Percentiles rank a stretch among this genome's conserved stretches.
Conservation (phyloP, 2,329 filamentous ascomycete species). For the Cryphonectria parasitica region DNA sequence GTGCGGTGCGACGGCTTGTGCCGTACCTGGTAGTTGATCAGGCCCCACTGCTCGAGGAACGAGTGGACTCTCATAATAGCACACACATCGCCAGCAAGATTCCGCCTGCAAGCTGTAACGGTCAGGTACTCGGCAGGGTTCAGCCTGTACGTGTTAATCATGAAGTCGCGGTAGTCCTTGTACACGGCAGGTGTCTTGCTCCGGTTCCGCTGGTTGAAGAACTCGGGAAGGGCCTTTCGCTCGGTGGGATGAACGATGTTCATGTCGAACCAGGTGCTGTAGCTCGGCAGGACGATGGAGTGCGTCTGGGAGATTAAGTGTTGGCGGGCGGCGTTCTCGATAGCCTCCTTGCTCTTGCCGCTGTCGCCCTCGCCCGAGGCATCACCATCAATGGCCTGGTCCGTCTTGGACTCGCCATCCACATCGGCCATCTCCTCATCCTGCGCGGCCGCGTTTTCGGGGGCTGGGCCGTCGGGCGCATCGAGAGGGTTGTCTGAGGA, state of each 20-base stretch:
- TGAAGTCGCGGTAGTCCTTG: slow-evolving; percentile 99
- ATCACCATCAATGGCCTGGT: slow-evolving; percentile 49
- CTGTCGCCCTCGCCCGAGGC: slow-evolving; percentile 49
- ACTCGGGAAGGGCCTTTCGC: slow-evolving; percentile 92
- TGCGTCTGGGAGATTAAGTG: slow-evolving; percentile 94
- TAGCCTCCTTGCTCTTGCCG: slow-evolving; percentile 73
- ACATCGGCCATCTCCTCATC: slow-evolving; percentile 81
- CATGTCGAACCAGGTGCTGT: slow-evolving; percentile 99
- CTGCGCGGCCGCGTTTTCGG: slow-evolving; percentile 64
- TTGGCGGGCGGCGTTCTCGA: slow-evolving; percentile 86
- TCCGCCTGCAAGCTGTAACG: slow-evolving; percentile 92
- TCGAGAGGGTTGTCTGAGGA: slow-evolving; percentile 68
- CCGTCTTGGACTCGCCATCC: slow-evolving; percentile 47
- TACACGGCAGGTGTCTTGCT: slow-evolving; percentile 98
- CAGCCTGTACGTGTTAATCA: slow-evolving; percentile 98
- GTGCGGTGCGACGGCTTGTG: not conserved
- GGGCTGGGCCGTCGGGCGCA: slow-evolving; percentile 66
- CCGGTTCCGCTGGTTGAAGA: slow-evolving; percentile 97
- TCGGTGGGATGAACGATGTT: slow-evolving; percentile 87
- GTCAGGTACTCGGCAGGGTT: slow-evolving; percentile 97
- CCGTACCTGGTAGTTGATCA: slow-evolving; percentile 96
- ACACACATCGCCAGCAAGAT: slow-evolving; percentile 95
- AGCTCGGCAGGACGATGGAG: slow-evolving; percentile 94
- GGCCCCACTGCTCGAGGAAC: slow-evolving; percentile 96
- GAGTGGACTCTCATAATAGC: slow-evolving; percentile 99